phyloP scores from a whole-genome alignment of 768 basidiomycete species.

The Kondoa subrosea region DNA sequence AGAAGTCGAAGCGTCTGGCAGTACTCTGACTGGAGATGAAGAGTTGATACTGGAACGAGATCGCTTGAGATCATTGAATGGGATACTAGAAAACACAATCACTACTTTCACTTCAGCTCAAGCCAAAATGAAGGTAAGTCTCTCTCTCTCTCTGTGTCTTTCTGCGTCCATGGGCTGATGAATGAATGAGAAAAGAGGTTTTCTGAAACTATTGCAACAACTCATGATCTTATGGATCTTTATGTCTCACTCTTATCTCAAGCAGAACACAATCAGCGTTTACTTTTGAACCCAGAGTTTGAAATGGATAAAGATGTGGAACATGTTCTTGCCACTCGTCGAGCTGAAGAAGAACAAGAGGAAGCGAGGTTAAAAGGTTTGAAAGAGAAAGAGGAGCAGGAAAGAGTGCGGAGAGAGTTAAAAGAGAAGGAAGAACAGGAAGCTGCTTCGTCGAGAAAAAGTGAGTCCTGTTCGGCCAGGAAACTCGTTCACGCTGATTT shows the following conservation, averaged over 20 bases:
- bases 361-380: too few species aligned
- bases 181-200: slow-evolving; percentile 8
- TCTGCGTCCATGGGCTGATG: not conserved
- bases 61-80: slow-evolving; percentile 9
- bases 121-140: slow-evolving; percentile 14
- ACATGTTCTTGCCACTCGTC: not conserved
- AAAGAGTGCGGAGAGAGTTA: not conserved
- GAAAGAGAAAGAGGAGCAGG: not conserved
- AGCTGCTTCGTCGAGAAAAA: not conserved
- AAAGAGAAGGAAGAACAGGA: not conserved
- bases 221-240: slow-evolving; percentile 31
- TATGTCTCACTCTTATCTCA: slow-evolving; percentile 33
- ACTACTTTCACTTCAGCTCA: slow-evolving; percentile 4
- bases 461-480: not conserved
- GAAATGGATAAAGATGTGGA: slow-evolving; percentile 17
- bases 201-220: slow-evolving; percentile 27
- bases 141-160: not conserved
- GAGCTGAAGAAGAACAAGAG: slow-evolving; percentile 16
- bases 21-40: not conserved
- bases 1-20: not conserved
- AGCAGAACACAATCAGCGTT: slow-evolving; percentile 32
- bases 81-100: slow-evolving; percentile 14
- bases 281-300: slow-evolving; percentile 32
- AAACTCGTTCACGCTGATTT: not conserved
- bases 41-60: not conserved